Base-by-base conservation (phyloP, 1,284 basidiomycete species). In the Tilletia indica region DNA sequence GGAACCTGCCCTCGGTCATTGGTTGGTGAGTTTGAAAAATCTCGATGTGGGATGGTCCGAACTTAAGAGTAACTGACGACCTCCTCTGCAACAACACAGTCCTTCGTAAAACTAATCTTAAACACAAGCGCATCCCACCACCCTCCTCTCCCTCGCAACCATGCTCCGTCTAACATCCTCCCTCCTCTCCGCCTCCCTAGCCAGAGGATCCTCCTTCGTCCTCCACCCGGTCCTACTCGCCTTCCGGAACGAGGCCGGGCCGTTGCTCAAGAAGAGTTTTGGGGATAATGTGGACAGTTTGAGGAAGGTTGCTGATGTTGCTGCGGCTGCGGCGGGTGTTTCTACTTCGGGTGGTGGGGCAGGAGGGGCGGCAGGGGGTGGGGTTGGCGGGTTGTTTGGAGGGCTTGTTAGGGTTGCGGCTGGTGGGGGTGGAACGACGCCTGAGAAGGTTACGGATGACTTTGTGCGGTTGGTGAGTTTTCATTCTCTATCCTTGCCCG, bases 1-100 rank as follows among this genome's bases (percentile, higher is more conserved):
- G 71, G 82, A 84, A 70, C 82, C 82, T 12, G 74, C 75, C 0
- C 58, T 82, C 0, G 36, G 69, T 0, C 76, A 73, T 31, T 82
- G 76, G 73, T 56, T 42, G 19, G 71, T 66, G 56, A 69, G 68
- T 11, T 45, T 14, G 9, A 45, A 31, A 45, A 8, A 3, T 14
- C 42, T 45, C 42, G 9, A 3, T 45, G 25, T 31, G 25, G 25
- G 25, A 31, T 31, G 25, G 2, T 31, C 25, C 25, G 25, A 31
- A 31, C 1, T 31, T 1, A 31, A 0, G 2, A 31, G 25, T 31
- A 31, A 31, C 25, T n/a, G n/a, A n/a, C n/a, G n/a, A n/a, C 42
- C 42, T 12, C 42, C 42, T 12, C 42, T 12, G 6, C 42, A 45
- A 45, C 42, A 45, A 45, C 38, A 19, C 61, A 64, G 61, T 64